Conservation (phyloP, 192 early-diverging fungal genomes). For the Gryganskiella cystojenkinii region DNA sequence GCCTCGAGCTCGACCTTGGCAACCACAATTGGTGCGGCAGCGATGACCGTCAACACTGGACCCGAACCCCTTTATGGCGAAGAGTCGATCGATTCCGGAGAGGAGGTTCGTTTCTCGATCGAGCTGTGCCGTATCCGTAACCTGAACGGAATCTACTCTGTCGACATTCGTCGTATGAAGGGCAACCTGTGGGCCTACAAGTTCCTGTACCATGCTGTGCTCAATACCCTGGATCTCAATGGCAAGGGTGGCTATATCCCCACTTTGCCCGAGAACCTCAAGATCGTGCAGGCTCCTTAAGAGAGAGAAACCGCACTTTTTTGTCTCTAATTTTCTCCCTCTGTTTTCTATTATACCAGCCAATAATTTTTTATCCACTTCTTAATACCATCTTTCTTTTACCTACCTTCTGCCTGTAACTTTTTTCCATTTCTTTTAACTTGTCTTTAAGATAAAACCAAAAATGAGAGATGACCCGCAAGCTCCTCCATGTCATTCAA, state of each 20-base stretch:
- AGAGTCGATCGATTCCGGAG: slow-evolving; percentile 68
- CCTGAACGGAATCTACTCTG: slow-evolving; percentile 80
- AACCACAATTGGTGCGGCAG: slow-evolving; percentile 6
- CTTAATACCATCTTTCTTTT: too few species aligned
- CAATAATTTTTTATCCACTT: too few species aligned
- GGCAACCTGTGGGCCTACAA: slow-evolving; percentile 86
- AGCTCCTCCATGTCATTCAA: too few species aligned
- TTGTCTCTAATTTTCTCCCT: too few species aligned
- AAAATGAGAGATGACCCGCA: too few species aligned
- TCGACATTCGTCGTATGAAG: slow-evolving; percentile 77
- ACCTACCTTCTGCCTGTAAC: too few species aligned
- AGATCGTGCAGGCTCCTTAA: slow-evolving; percentile 28
- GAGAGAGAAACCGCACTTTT: too few species aligned
- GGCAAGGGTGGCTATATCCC: slow-evolving; percentile 60
- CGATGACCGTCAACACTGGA: slow-evolving; percentile 21
- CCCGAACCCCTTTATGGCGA: slow-evolving; percentile 64
- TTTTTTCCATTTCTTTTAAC: too few species aligned
- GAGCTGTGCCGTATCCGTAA: slow-evolving; percentile 95
- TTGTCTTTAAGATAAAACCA: too few species aligned
- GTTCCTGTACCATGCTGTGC: slow-evolving; percentile 73
- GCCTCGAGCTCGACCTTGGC: slow-evolving; percentile 37
- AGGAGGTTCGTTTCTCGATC: slow-evolving; percentile 90
- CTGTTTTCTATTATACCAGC: too few species aligned
- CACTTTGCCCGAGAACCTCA: slow-evolving; percentile 40
- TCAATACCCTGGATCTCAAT: slow-evolving; percentile 60